Percentiles rank a stretch among this genome's conserved stretches.
Evolutionary conservation across 306 rosid species (phyloP).

Genomic region (Castanopsis chinensis): DNA sequence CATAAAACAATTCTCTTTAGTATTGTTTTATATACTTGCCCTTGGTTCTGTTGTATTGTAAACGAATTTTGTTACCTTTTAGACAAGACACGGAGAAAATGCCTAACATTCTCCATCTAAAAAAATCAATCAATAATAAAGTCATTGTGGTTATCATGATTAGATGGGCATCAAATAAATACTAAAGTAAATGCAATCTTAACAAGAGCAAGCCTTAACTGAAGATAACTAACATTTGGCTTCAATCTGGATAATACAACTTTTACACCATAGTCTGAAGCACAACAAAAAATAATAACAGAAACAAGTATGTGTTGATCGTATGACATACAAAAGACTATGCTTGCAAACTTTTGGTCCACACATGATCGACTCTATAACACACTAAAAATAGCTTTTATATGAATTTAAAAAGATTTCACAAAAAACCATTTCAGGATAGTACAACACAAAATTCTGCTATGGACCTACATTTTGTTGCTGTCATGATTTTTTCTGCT

Average conservation of each 20-base stretch:
- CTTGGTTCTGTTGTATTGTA: no score
- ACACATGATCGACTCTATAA: neutral
- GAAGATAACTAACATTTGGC: slow-evolving; percentile 45
- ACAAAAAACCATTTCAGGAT: no score
- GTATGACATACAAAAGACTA: neutral
- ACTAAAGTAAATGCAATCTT: slow-evolving; percentile 25
- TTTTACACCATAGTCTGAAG: slow-evolving; percentile 48
- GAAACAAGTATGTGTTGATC: neutral
- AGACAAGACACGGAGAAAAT: neutral
- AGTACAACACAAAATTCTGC: no score
- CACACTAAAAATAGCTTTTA: no score
- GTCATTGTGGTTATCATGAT: neutral
- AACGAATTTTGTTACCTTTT: no score
- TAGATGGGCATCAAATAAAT: slow-evolving; percentile 7
- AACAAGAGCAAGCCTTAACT: slow-evolving; percentile 56
- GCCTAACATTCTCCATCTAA: slow-evolving; percentile 17
- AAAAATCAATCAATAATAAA: neutral
- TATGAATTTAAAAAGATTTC: no score
- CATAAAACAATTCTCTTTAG: no score
- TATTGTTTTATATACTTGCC: no score
- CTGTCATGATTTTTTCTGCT: no score
- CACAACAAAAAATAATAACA: slow-evolving; percentile 13
- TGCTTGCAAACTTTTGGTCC: neutral
- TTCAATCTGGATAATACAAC: slow-evolving; percentile 43
- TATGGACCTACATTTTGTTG: no score